phyloP scores from a whole-genome alignment of 495 filamentous ascomycete genomes.

The Neurospora sp. region DNA sequence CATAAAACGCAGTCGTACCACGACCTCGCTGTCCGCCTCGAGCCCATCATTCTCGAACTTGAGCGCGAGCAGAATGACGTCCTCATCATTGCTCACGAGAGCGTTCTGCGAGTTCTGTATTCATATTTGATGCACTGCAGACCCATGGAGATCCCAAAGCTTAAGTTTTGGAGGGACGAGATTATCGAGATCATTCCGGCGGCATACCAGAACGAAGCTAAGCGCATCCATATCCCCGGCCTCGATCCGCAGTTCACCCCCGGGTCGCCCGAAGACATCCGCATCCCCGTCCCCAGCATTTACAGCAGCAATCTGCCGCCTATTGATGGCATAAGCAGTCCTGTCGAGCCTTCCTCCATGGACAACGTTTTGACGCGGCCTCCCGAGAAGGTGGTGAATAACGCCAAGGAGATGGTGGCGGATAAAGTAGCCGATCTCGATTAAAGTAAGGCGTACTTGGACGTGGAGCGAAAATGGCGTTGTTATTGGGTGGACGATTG shows the following conservation, averaged over 20 bases:
- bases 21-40: constrained; percentile 93
- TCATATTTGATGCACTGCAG: constrained; percentile 98
- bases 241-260: constrained; percentile 41
- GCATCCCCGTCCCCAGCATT: constrained; percentile 59
- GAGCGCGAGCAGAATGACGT: constrained; percentile 96
- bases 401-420: constrained; percentile 31
- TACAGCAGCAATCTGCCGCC: constrained; percentile 15
- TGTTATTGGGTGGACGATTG: neutral
- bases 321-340: constrained; percentile 24
- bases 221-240: constrained; percentile 57
- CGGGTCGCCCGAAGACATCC: constrained; percentile 71
- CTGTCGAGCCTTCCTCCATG: constrained; percentile 14
- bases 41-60: constrained; percentile 95
- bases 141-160: constrained; percentile 86
- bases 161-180: constrained; percentile 91
- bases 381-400: constrained; percentile 37
- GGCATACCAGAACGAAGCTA: constrained; percentile 91
- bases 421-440: constrained; percentile 41
- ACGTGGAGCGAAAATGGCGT: neutral
- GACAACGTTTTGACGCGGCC: constrained; percentile 20
- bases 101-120: constrained; percentile 89
- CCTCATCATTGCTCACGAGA: constrained; percentile 95
- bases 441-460: constrained; percentile 6
- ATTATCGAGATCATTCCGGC: constrained; percentile 98
- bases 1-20: constrained; percentile 71